Evolutionary conservation across 805 yeast genomes (phyloP), one percentile per base, ranked within the genome.

Genomic region (Candida palmyrensis): DNA sequence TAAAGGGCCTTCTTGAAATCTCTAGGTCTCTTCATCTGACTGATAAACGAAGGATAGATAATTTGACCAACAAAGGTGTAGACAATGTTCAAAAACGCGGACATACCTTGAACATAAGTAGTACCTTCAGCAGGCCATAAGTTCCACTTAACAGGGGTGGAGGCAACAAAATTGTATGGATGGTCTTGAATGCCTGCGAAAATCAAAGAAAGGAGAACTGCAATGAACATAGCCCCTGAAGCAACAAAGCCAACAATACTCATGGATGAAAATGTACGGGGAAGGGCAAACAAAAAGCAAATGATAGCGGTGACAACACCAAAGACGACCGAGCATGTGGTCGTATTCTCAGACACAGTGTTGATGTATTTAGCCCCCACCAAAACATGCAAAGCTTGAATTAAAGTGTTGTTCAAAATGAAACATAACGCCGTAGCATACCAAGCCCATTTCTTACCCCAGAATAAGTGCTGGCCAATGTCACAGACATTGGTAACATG

Each of bases 31-130:
- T 61, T 64, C 82, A 76, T 76, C 44, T 76, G 78, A 9, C 75
- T 61, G 37, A 76, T 76, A 51, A 76, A 76, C 14, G 79, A 73
- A 1, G 81, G 82, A 41, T 75, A 76, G 4, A 77, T 72, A 50
- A 76, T 71, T 51, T 76, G 82, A 3, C 82, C 82, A 15, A 75
- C 81, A 55, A 76, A 75, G 1, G 82, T 75, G 51, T 75, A 76
- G 16, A 74, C 75, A 43, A 76, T 76, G 54, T 76, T 76, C 44
- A 76, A 59, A 40, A 70, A 60, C 0, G 82, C 82, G 25, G 65
- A 51, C 80, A 76, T 74, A 1, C 63, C 79, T 13, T 49, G 45
- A 6, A 74, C 79, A 42, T 61, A 76, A 3, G 71, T 61, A n/a
- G 79, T 72, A 1, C 76, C 79, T 35, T 59, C 37, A 8, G 38